These are phyloP conservation scores for Suillus weaverae DNA, from an alignment of 768 basidiomycete genomes.

Conservation along the genomic window DNA sequence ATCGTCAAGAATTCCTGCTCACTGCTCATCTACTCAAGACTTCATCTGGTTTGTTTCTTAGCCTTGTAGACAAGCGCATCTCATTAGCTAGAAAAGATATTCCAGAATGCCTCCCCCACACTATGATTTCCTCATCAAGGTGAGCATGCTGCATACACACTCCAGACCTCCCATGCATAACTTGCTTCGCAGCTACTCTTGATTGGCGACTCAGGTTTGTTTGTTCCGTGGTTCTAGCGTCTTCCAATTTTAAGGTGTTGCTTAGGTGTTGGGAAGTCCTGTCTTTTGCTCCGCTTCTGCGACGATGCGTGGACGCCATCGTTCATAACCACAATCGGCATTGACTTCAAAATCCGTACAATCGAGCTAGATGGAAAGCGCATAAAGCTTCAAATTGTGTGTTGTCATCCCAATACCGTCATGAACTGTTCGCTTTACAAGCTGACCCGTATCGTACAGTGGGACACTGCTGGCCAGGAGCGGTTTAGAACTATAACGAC, in stretches of 20 bases:
- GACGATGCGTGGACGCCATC: constrained; percentile 99
- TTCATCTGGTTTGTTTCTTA: constrained; percentile 1
- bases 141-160: constrained; percentile 30
- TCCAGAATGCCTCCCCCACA: constrained; percentile 80
- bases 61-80: no score
- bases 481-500: constrained; percentile 98
- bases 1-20: constrained; percentile 4
- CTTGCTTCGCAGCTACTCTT: constrained; percentile 68
- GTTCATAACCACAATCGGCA: constrained; percentile 99
- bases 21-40: background rate
- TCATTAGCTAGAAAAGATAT: constrained; percentile 5
- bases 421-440: constrained; percentile 2
- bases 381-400: constrained; percentile 97
- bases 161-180: constrained; percentile 8
- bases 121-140: constrained; percentile 98
- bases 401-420: background rate
- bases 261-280: constrained; percentile 93
- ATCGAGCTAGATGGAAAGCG: constrained; percentile 98
- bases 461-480: constrained; percentile 99
- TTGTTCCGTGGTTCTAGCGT: constrained; percentile 5
- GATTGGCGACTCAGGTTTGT: constrained; percentile 90
- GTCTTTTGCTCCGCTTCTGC: constrained; percentile 93
- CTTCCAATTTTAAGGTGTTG: constrained; percentile 12
- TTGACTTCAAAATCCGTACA: constrained; percentile 99
- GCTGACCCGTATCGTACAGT: constrained; percentile 47